Evolutionary conservation across 352 stramenopile species (phyloP), one percentile per base, ranked within the genome.

Genomic region (Pythium apleroticum): DNA sequence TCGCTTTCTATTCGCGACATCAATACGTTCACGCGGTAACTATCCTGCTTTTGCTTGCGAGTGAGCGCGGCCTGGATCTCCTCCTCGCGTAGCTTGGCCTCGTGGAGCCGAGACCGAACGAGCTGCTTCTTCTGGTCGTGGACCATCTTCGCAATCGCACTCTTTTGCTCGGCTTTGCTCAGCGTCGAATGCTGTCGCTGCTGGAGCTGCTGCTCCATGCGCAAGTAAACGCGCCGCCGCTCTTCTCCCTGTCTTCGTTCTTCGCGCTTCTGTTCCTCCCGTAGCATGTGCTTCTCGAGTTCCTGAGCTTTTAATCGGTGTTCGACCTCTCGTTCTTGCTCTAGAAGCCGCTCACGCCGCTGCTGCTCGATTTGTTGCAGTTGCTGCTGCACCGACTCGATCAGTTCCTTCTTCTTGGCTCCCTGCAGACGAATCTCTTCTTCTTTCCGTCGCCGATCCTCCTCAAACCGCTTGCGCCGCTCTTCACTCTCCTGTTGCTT

Each of bases 1-100:
- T 95, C 86, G 31, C 62, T 78, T 55, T 89, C 71, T 43, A 95
- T 89, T 3, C 84, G 76, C 33, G 81, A 81, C 14, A 81, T 56
- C 4, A 95, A 52, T 19, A 91, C 22, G 8, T 84, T 82, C 0
- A 61, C 61, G 22, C 77, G 77, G 57, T 95, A 92, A 11, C 73
- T 66, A 22, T 95, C 82, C 45, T 87, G 75, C 28, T 87, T 86
- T 30, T 88, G 74, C 56, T 84, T 86, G 0, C 81, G 76, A 17
- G 63, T 63, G 0, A 91, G 70, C 1, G 86, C 77, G 0, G 70
- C 69, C 43, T 92, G 73, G 57, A 93, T 92, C 52, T 91, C 84
- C 66, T 95, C 86, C 53, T 93, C 86, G 0, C 86, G 81, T 19
- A 95, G 55, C 49, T 90, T 88, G 0, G 84, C 86, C 17, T 95